Conservation (phyloP, 2,329 filamentous ascomycete genomes). For the Blumeriella jaapii region DNA sequence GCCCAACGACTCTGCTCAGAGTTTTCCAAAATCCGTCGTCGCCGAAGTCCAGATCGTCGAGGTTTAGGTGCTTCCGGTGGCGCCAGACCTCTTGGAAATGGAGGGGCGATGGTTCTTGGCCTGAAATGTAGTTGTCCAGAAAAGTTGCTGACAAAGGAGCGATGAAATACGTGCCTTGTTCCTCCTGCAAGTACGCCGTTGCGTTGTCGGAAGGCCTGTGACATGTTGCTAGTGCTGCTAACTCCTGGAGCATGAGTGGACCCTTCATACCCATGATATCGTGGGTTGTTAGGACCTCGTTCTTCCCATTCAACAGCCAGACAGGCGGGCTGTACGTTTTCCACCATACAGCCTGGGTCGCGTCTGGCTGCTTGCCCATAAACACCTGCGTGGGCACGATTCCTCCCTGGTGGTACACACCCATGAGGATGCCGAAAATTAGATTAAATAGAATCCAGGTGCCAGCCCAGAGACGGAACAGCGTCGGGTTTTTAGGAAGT, state of each 20-base stretch:
- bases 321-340: conserved; percentile 75
- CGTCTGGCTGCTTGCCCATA: conserved; percentile 53
- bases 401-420: conserved; percentile 71
- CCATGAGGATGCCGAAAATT: conserved; percentile 60
- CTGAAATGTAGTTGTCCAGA: conserved; percentile 48
- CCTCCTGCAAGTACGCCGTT: conserved; percentile 46
- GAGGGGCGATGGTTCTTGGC: conserved; percentile 36
- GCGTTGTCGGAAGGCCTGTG: conserved; percentile 42
- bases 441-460: conserved; percentile 61
- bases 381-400: conserved; percentile 67
- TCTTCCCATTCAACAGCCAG: conserved; percentile 69
- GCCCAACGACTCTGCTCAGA: conserved; percentile 52
- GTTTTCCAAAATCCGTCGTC: conserved; percentile 68
- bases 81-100: conserved; percentile 61
- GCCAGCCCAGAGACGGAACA: conserved; percentile 43
- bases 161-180: conserved; percentile 57
- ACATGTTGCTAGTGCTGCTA: conserved; percentile 50
- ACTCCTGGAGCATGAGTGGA: conserved; percentile 44
- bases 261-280: conserved; percentile 66
- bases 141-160: conserved; percentile 62
- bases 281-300: conserved; percentile 55
- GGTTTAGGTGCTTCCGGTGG: conserved; percentile 55
- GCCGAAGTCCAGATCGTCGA: conserved; percentile 71
- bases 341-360: conserved; percentile 64
- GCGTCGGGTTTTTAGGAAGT: conserved; percentile 44